Conservation (phyloP, 345 rosid species). For the Dovyalis caffra region DNA sequence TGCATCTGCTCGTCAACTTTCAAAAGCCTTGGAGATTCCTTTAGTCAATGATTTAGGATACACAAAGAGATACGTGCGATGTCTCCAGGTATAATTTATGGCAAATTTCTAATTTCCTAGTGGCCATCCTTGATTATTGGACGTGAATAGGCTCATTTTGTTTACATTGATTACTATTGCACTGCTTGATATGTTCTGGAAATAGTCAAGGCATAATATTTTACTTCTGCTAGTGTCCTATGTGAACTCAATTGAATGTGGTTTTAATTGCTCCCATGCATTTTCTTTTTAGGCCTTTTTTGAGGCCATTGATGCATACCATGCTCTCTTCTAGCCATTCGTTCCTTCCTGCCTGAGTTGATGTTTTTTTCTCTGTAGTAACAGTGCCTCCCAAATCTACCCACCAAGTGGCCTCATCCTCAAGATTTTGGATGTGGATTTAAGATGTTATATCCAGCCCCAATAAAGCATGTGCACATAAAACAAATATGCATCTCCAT, state of each 20-base stretch:
- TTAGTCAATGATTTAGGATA: conserved; percentile 97
- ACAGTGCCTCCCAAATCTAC: not conserved
- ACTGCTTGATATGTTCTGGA: not conserved
- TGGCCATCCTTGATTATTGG: not conserved
- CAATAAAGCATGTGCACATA: not conserved
- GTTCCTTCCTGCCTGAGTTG: not conserved
- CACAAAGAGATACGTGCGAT: conserved; percentile 95
- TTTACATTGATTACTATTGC: not conserved
- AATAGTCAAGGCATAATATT: not conserved
- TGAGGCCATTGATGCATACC: not conserved
- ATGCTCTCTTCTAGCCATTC: not conserved
- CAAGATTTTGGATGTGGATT: not conserved
- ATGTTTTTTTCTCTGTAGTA: not conserved
- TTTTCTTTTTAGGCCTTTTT: not conserved
- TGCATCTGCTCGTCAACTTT: conserved; percentile 93
- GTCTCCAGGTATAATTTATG: conserved; percentile 71
- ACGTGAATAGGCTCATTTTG: not conserved
- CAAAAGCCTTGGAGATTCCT: conserved; percentile 94
- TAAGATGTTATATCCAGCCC: not conserved
- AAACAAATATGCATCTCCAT: not conserved
- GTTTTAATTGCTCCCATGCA: not conserved
- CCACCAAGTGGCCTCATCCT: not conserved
- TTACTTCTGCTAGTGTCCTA: not conserved
- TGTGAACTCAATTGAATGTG: not conserved
- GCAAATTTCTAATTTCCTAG: not conserved